phyloP scores from a whole-genome alignment of 1,139 yeast species.

The Candida glucosophila region DNA sequence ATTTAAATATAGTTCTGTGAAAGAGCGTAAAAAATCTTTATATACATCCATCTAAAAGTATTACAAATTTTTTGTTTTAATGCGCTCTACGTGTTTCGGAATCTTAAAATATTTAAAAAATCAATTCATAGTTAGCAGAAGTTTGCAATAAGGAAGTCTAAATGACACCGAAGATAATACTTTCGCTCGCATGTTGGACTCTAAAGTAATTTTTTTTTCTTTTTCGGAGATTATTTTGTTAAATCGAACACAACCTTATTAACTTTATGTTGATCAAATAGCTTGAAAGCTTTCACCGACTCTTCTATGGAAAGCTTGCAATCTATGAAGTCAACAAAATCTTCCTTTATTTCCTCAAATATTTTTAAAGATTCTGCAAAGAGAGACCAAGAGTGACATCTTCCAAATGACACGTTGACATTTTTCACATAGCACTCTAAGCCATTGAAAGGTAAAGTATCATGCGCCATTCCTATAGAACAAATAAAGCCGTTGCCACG shows the following conservation, averaged over 20 bases:
- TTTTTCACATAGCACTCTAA: constrained; percentile 53
- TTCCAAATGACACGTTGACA: constrained; percentile 50
- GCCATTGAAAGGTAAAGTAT: constrained; percentile 48
- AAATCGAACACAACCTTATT: constrained; percentile 46
- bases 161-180: too few relatives aligned
- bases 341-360: constrained; percentile 35
- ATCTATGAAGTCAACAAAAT: constrained; percentile 43
- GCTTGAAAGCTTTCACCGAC: constrained; percentile 37
- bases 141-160: too few relatives aligned
- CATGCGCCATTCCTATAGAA: constrained; percentile 58
- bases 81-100: too few relatives aligned
- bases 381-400: constrained; percentile 56
- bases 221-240: constrained; percentile 3
- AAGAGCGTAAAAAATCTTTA: too few relatives aligned
- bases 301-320: constrained; percentile 33
- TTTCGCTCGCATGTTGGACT: too few relatives aligned
- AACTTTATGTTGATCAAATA: constrained; percentile 47
- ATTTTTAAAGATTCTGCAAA: constrained; percentile 45
- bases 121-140: too few relatives aligned
- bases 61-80: too few relatives aligned
- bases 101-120: too few relatives aligned
- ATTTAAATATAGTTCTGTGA: too few relatives aligned
- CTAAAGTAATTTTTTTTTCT: too few relatives aligned
- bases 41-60: too few relatives aligned
- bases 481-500: constrained; percentile 53